phyloP scores from a whole-genome alignment of 768 basidiomycete genomes.

The Naganishia randhawae region DNA sequence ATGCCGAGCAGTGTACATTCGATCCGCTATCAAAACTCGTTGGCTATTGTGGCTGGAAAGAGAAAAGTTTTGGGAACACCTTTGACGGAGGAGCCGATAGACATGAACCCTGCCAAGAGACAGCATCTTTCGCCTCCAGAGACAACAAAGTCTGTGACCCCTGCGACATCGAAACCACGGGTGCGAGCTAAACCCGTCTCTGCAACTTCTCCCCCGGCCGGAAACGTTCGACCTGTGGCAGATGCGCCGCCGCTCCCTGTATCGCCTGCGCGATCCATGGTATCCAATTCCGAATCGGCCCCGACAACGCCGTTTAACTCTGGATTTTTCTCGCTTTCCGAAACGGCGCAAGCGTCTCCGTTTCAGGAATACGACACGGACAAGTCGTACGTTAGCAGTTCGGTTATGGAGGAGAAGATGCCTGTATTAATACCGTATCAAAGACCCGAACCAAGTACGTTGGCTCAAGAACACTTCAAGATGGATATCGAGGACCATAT shows the following conservation, averaged over 20 bases:
- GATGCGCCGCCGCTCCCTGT: neutral
- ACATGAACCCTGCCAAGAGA: neutral
- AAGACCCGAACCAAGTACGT: neutral
- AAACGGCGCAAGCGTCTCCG: conserved; percentile 8
- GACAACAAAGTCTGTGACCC: neutral
- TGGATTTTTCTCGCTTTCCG: neutral
- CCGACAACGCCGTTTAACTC: conserved; percentile 1
- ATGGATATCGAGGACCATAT: neutral
- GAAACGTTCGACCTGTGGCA: neutral
- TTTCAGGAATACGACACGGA: conserved; percentile 18
- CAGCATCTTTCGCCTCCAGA: conserved; percentile 9
- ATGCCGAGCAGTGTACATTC: neutral
- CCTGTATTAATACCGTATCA: conserved; percentile 8
- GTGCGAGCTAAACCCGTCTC: conserved; percentile 6
- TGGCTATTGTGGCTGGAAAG: neutral
- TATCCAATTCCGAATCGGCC: neutral
- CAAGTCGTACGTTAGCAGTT: conserved; percentile 19
- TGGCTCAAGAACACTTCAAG: neutral
- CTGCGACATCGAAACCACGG: neutral
- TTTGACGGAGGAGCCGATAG: neutral
- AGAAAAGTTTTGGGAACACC: neutral
- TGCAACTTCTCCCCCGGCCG: neutral
- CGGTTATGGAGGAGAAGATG: conserved; percentile 22
- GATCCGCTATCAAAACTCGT: neutral
- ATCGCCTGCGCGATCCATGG: conserved; percentile 5